Conservation (phyloP, 805 yeast species). For the Zygosaccharomyces bisporus region DNA sequence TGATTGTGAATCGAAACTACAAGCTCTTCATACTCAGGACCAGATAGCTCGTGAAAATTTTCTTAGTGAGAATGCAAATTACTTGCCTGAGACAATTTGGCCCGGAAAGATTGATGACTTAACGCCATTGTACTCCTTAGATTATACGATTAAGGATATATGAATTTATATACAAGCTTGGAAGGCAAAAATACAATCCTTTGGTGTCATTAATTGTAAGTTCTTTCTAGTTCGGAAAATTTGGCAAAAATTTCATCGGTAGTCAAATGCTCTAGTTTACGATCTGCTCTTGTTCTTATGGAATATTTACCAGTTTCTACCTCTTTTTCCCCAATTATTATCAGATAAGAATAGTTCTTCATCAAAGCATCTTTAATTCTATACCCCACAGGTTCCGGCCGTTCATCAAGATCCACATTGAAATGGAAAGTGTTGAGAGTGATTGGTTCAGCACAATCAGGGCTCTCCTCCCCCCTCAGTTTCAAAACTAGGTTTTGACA, state of each 20-base stretch:
- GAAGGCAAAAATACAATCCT: not conserved
- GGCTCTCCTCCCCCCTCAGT: conserved; percentile 45
- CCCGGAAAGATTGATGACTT: conserved; percentile 39
- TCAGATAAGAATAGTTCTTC: conserved; percentile 71
- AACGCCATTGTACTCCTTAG: conserved; percentile 28
- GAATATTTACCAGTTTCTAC: conserved; percentile 55
- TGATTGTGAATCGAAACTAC: conserved; percentile 41
- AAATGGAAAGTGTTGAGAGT: conserved; percentile 59
- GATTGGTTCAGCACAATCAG: conserved; percentile 41
- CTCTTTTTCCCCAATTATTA: conserved; percentile 89
- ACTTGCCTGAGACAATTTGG: conserved; percentile 55
- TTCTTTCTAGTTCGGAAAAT: conserved; percentile 55
- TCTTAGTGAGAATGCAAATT: conserved; percentile 47
- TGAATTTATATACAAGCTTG: conserved; percentile 12
- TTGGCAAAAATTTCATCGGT: conserved; percentile 48
- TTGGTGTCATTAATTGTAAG: conserved; percentile 36
- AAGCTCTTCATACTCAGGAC: conserved; percentile 44
- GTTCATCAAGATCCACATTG: conserved; percentile 68
- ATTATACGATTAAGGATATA: conserved; percentile 22
- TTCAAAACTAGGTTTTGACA: conserved; percentile 47
- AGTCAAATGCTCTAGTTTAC: conserved; percentile 44
- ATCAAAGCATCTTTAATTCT: conserved; percentile 74
- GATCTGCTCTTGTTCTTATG: conserved; percentile 54
- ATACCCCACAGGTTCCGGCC: conserved; percentile 74
- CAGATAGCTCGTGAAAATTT: conserved; percentile 42